Evolutionary conservation across 371 early-diverging fungal species (phyloP).

Genomic region (Nematocida parisii): DNA sequence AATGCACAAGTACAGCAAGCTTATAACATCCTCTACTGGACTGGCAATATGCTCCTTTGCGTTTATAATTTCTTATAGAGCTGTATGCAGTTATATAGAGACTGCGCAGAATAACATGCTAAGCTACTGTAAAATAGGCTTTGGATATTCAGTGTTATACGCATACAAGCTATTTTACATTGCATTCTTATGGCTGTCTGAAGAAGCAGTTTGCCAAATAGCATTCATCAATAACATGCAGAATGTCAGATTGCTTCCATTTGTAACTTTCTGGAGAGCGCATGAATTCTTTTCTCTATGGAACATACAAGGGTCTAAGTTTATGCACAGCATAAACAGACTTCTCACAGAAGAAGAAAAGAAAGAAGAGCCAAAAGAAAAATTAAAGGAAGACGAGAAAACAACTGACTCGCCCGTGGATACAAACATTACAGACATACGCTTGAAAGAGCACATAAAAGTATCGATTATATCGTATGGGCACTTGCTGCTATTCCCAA

Average conservation of each 20-base stretch:
- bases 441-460: not conserved
- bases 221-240: constrained; percentile 1
- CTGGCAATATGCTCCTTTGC: not conserved
- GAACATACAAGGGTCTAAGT: constrained; percentile 46
- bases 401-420: not conserved
- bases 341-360: not conserved
- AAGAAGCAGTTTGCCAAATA: not conserved
- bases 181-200: constrained; percentile 4
- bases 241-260: not conserved
- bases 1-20: constrained; percentile 15
- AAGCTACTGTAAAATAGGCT: no score
- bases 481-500: constrained; percentile 44
- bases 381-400: not conserved
- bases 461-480: constrained; percentile 24
- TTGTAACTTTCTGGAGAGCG: not conserved
- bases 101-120: not conserved
- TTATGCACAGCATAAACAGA: constrained; percentile 24
- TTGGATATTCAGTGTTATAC: not conserved
- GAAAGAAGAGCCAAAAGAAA: constrained; percentile 19
- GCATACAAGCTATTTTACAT: constrained; percentile 10
- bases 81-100: not conserved
- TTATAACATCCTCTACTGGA: constrained; percentile 10
- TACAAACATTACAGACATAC: not conserved
- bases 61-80: constrained; percentile 10
- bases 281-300: constrained; percentile 26